Evolutionary conservation across 352 stramenopile genomes (phyloP).

Genomic region (Globisporangium paroecandrum): DNA sequence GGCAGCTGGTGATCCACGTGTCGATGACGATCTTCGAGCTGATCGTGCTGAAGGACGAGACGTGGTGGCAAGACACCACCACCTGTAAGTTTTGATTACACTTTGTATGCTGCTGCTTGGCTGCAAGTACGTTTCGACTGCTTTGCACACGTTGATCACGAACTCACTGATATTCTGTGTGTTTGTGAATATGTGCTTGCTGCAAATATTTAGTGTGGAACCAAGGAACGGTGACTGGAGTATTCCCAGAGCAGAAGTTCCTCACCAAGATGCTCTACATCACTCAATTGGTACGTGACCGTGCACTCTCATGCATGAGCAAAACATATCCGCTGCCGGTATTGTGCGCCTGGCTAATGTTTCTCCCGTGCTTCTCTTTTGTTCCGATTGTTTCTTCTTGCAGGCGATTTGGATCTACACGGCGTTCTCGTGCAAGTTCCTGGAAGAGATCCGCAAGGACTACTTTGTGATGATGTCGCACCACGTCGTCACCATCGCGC

Average conservation of each 20-base stretch:
- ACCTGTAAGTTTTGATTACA: conserved; percentile 38
- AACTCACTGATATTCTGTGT: too few relatives aligned
- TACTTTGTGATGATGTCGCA: conserved; percentile 91
- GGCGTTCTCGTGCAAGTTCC: conserved; percentile 86
- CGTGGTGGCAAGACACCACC: conserved; percentile 85
- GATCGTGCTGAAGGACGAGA: conserved; percentile 74
- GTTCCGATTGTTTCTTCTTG: neutral
- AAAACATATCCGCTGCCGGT: too few relatives aligned
- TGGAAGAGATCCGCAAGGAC: conserved; percentile 87
- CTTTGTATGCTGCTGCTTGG: neutral
- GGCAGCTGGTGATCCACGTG: conserved; percentile 81
- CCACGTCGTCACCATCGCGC: conserved; percentile 82
- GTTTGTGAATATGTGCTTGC: neutral
- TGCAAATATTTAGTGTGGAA: conserved; percentile 57
- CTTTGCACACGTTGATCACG: too few relatives aligned
- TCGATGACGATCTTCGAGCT: conserved; percentile 85
- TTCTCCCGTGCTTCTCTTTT: neutral
- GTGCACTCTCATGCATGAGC: too few relatives aligned
- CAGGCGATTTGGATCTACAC: conserved; percentile 89
- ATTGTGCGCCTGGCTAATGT: too few relatives aligned
- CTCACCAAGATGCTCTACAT: conserved; percentile 82
- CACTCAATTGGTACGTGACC: conserved; percentile 57
- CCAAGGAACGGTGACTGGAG: conserved; percentile 57
- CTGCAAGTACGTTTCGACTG: neutral
- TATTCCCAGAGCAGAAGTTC: conserved; percentile 81